Evolutionary conservation across 176 grass and related monocot species (phyloP).

Genomic region (Saccharum spontaneum): DNA sequence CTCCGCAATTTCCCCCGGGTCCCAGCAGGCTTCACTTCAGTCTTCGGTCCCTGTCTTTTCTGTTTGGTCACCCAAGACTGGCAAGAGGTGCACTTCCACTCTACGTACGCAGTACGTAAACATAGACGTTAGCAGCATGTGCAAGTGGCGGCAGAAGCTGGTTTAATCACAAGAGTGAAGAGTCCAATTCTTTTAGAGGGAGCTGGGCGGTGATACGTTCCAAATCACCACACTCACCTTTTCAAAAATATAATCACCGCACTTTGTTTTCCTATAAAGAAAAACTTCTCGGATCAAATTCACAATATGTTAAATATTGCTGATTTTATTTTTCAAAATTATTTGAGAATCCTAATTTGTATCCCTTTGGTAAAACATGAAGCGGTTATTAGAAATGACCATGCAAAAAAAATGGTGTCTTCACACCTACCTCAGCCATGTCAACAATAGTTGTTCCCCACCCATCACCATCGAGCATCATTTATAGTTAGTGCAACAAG

Average conservation of each 20-base stretch:
- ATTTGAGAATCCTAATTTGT: no score
- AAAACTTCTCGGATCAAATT: not conserved
- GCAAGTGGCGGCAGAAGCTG: not conserved
- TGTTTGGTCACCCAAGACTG: not conserved
- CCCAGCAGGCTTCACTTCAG: not conserved
- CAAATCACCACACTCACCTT: not conserved
- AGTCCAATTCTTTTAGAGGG: not conserved
- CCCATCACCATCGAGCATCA: no score
- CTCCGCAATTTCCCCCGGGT: constrained; percentile 14
- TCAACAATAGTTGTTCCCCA: no score
- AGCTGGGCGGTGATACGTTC: not conserved
- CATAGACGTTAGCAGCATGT: not conserved
- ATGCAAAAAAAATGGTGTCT: no score
- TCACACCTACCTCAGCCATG: no score
- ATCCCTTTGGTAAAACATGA: no score
- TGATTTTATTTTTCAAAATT: no score
- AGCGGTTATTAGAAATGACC: no score
- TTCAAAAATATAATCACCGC: not conserved
- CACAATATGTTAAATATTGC: not conserved
- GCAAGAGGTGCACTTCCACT: not conserved
- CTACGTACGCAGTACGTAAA: constrained; percentile 22
- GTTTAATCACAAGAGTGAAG: not conserved
- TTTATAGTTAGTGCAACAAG: no score
- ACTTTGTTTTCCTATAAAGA: not conserved
- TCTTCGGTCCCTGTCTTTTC: not conserved